These are phyloP conservation scores for Coniochaeta hoffmannii DNA, from an alignment of 2,329 filamentous ascomycete species.

Conservation along the genomic window DNA sequence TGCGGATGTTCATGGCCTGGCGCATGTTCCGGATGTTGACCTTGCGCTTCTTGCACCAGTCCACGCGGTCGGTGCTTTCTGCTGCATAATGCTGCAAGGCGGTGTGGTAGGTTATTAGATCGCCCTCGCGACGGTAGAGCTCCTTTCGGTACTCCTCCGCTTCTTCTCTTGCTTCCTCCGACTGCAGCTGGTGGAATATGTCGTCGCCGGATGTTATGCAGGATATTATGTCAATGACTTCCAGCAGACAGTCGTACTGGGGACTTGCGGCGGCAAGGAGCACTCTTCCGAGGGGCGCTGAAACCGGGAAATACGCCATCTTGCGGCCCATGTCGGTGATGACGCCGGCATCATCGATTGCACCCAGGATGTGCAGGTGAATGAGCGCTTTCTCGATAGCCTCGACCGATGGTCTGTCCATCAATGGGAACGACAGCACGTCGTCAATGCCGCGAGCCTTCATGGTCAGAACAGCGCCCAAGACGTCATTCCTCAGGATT, in stretches of 20 bases:
- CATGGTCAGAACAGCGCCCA: conserved; percentile 83
- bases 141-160: conserved; percentile 47
- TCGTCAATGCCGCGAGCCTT: conserved; percentile 84
- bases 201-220: conserved; percentile 57
- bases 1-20: conserved; percentile 54
- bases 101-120: conserved; percentile 57
- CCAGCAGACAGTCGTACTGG: conserved; percentile 64
- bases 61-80: conserved; percentile 44
- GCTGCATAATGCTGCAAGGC: conserved; percentile 55
- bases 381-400: conserved; percentile 75
- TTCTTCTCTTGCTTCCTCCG: conserved; percentile 48
- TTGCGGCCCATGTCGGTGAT: conserved; percentile 69
- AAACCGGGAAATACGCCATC: conserved; percentile 77
- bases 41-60: conserved; percentile 50
- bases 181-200: conserved; percentile 52
- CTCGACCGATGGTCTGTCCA: conserved; percentile 72
- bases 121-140: conserved; percentile 53
- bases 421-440: conserved; percentile 73
- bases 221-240: conserved; percentile 77
- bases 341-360: conserved; percentile 61
- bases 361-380: conserved; percentile 71
- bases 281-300: conserved; percentile 73
- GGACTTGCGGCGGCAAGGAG: conserved; percentile 70
- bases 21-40: conserved; percentile 55
- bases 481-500: conserved; percentile 82